Evolutionary conservation across 305 asterid species (phyloP).

Genomic region (Petunia hybrid): DNA sequence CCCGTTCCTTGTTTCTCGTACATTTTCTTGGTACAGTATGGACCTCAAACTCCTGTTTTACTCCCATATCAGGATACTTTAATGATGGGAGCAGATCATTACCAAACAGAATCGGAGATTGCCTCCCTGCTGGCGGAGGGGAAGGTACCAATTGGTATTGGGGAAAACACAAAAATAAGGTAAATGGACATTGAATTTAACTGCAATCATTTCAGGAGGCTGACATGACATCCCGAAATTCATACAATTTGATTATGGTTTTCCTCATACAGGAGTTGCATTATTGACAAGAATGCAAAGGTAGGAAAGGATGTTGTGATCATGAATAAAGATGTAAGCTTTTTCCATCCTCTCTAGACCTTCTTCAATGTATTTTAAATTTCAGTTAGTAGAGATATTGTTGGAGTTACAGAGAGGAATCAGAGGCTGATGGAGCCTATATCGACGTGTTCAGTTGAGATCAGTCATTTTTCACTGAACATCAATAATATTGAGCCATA

Average conservation of each 20-base stretch:
- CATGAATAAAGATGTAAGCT: slow-evolving; percentile 88
- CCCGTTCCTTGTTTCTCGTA: not conserved
- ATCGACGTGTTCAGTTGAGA: too few relatives aligned
- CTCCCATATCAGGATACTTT: slow-evolving; percentile 64
- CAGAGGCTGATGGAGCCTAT: not conserved
- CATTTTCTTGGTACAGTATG: not conserved
- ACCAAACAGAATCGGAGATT: slow-evolving; percentile 95
- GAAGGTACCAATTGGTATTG: slow-evolving; percentile 90
- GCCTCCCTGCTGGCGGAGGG: slow-evolving; percentile 88
- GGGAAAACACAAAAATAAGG: slow-evolving; percentile 91
- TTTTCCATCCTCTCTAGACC: not conserved
- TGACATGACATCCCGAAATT: not conserved
- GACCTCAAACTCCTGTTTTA: not conserved
- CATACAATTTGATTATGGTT: slow-evolving; percentile 18
- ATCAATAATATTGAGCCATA: too few relatives aligned
- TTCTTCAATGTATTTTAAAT: not conserved
- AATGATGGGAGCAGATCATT: slow-evolving; percentile 94
- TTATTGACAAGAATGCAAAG: slow-evolving; percentile 93
- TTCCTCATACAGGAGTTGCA: slow-evolving; percentile 65
- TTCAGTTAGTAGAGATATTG: not conserved
- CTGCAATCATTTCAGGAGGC: not conserved
- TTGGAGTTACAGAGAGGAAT: not conserved
- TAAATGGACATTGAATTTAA: slow-evolving; percentile 35
- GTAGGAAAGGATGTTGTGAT: slow-evolving; percentile 84
- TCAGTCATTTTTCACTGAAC: too few relatives aligned